Conservation (phyloP, 306 rosid genomes). For the Corylus avellana region DNA sequence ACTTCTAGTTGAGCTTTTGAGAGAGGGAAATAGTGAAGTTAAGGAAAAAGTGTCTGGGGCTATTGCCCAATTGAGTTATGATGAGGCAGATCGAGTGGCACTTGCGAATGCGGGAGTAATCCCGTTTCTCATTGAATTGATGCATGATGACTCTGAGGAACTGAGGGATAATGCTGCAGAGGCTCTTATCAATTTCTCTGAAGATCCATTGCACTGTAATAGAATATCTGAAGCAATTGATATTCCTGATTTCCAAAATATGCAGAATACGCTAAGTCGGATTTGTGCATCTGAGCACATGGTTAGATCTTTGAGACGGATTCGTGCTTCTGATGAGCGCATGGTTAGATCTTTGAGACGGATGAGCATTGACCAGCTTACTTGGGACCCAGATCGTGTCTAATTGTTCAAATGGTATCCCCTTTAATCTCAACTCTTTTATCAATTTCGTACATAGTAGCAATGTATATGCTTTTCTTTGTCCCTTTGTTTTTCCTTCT, state of each 20-base stretch:
- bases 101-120: slow-evolving; percentile 51
- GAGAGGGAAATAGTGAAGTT: slow-evolving; percentile 24
- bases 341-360: neutral
- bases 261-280: neutral
- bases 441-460: no score
- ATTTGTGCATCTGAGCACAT: neutral
- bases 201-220: neutral
- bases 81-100: slow-evolving; percentile 35
- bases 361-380: neutral
- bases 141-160: slow-evolving; percentile 39
- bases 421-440: neutral
- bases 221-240: neutral
- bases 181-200: neutral
- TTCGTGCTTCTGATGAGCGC: neutral
- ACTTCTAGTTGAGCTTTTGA: slow-evolving; percentile 48
- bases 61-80: slow-evolving; percentile 43
- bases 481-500: no score
- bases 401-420: neutral
- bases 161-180: neutral
- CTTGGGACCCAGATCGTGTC: neutral
- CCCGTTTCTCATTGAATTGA: slow-evolving; percentile 39
- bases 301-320: neutral
- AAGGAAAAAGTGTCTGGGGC: slow-evolving; percentile 44
- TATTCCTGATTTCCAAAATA: neutral
- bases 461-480: no score